Evolutionary conservation across 2,329 filamentous ascomycete genomes (phyloP).

Genomic region (Cladosporium sp.): DNA sequence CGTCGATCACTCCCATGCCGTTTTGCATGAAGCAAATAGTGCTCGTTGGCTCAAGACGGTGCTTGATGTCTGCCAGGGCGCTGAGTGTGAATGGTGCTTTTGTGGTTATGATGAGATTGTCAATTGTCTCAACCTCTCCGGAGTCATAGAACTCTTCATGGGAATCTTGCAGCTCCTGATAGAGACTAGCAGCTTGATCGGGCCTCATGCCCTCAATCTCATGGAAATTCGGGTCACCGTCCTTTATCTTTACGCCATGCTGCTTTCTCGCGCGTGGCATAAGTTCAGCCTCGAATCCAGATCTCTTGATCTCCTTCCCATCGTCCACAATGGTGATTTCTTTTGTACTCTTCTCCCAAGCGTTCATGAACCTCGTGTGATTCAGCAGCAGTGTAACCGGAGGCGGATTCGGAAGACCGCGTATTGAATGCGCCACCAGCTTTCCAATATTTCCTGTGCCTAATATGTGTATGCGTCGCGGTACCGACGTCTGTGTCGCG

Average conservation of each 20-base stretch:
- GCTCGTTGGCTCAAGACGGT: slow-evolving; percentile 62
- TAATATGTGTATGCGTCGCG: slow-evolving; percentile 67
- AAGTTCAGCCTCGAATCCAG: slow-evolving; percentile 46
- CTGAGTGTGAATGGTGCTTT: slow-evolving; percentile 68
- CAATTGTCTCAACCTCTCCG: slow-evolving; percentile 47
- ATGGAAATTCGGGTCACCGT: slow-evolving; percentile 19
- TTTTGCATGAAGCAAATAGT: slow-evolving; percentile 75
- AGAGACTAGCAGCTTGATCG: slow-evolving; percentile 23
- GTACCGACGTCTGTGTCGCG: slow-evolving; percentile 20
- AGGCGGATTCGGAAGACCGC: slow-evolving; percentile 57
- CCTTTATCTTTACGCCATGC: slow-evolving; percentile 30
- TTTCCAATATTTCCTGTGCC: slow-evolving; percentile 78
- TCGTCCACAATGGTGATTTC: slow-evolving; percentile 45
- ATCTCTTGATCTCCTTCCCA: slow-evolving; percentile 33
- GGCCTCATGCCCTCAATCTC: slow-evolving; percentile 22
- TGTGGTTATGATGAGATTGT: slow-evolving; percentile 72
- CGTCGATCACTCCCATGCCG: slow-evolving; percentile 78
- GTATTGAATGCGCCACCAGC: slow-evolving; percentile 70
- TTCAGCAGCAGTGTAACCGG: slow-evolving; percentile 80
- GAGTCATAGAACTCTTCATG: not conserved
- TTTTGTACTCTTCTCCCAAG: slow-evolving; percentile 47
- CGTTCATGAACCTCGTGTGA: slow-evolving; percentile 39
- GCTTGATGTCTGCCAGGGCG: slow-evolving; percentile 62
- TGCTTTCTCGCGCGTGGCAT: slow-evolving; percentile 32
- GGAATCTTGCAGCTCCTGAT: too few species aligned